These are phyloP conservation scores for Zymoseptoria pseudotritici DNA, from an alignment of 2,329 filamentous ascomycete species.

Conservation along the genomic window DNA sequence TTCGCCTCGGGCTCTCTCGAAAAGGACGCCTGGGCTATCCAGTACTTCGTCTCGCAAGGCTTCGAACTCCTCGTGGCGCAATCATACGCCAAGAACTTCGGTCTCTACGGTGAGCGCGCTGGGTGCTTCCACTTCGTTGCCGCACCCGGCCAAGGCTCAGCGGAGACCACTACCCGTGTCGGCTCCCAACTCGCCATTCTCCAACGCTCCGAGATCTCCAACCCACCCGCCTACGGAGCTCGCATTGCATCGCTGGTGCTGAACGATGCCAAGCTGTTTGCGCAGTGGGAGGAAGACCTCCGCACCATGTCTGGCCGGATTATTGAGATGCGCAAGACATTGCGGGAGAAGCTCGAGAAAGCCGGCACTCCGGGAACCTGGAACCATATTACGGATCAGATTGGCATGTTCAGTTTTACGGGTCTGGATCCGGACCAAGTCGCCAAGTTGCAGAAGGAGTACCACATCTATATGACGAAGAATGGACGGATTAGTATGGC, in stretches of 20 bases:
- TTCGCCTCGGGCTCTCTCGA: conserved; percentile 87
- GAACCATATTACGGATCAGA: conserved; percentile 97
- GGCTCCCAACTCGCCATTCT: conserved; percentile 86
- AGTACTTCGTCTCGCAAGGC: conserved; percentile 88
- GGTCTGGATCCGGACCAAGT: conserved; percentile 70
- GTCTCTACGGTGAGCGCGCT: conserved; percentile 91
- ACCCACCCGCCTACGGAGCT: conserved; percentile 90
- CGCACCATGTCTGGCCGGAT: conserved; percentile 93
- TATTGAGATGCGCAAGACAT: conserved; percentile 75
- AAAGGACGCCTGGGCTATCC: conserved; percentile 83
- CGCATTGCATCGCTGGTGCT: conserved; percentile 78
- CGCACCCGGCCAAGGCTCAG: conserved; percentile 59
- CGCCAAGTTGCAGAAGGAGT: conserved; percentile 58
- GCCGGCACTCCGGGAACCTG: conserved; percentile 81
- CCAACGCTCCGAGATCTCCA: conserved; percentile 95
- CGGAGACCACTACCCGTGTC: conserved; percentile 55
- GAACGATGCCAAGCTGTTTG: conserved; percentile 73
- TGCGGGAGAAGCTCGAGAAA: conserved; percentile 74
- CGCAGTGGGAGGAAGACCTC: conserved; percentile 88
- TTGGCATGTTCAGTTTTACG: conserved; percentile 98
- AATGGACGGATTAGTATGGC: conserved; percentile 98
- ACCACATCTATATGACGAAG: conserved; percentile 88
- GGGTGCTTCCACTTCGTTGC: conserved; percentile 95
- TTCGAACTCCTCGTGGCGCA: conserved; percentile 56
- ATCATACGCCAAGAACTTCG: conserved; percentile 54